Evolutionary conservation across 306 rosid genomes (phyloP), one percentile per base, ranked within the genome.

Genomic region (Oemleria cerasiformis): DNA sequence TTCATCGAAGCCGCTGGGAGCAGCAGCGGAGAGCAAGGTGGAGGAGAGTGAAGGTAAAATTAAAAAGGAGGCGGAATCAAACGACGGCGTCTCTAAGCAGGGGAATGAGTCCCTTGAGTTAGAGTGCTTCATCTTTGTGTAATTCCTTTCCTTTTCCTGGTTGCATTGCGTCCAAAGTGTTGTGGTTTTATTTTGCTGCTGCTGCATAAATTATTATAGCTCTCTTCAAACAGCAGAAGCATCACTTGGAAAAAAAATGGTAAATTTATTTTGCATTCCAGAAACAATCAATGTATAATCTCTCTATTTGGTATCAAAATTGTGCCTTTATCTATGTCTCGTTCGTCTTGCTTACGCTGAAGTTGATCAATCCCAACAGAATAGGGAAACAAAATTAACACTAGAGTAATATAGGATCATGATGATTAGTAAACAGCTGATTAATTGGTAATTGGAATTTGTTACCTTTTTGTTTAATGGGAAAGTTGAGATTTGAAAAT

Each of bases 111-210:
- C 92, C 51, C 48, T 91, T 12, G 94, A 86, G 3, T 71, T 94
- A 70, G 99, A 91, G 80, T 94, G 99, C 84, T 94, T 94, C 81
- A 94, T 94, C 81, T 94, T 94, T 79, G 87, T 94, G 75, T 94
- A 94, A 34, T 30, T 41, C 61, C 14, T 60, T 73, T 72, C 36
- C 36, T 30, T 56, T 6, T 56, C 23, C 39, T 44, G 4, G 71
- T 51, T 39, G 2, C 12, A 17, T 51, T 21, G 42, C 8, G 39
- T 19, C 16, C 23, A 40, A 42, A 56, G 58, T 53, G 16, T 15
- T 39, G 20, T 41, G 47, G 43, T 48, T 21, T 62, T n/a, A 0
- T 20, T 38, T 20, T 51, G 39, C 9, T n/a, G 36, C 41, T 53
- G 14, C 12, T 39, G 38, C 68, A 63, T 2, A 19, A 63, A 15